A percentile compares a stretch with the other conserved stretches of the same genome.
Conservation (phyloP, 257 asterid species). For the Haberlea rhodopensis region DNA sequence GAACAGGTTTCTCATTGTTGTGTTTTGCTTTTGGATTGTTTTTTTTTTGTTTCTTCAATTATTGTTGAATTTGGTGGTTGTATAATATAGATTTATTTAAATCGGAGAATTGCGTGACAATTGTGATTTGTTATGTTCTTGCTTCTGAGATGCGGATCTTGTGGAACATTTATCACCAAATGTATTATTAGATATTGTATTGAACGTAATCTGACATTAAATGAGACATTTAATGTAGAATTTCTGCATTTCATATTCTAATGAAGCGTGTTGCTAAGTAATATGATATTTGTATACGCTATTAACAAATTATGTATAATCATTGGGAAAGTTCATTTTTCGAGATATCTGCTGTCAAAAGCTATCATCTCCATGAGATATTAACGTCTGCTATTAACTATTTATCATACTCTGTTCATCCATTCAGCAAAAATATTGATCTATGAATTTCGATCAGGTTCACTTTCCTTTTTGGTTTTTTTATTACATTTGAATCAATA, state of each 20-base stretch:
- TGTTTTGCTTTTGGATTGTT: neutral
- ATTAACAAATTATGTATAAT: neutral
- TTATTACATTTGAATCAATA: neutral
- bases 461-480: neutral
- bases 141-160: slow-evolving; percentile 23
- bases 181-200: slow-evolving; percentile 14
- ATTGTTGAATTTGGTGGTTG: neutral
- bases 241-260: neutral
- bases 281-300: too few species aligned
- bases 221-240: neutral
- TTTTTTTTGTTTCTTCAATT: neutral
- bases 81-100: slow-evolving; percentile 1
- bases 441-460: neutral
- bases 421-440: neutral
- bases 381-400: neutral
- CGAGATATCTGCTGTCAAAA: neutral
- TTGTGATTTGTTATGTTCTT: neutral
- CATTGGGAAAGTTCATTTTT: too few species aligned
- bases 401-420: neutral
- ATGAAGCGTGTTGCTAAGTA: neutral
- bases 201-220: neutral
- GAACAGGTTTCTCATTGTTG: neutral
- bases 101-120: neutral
- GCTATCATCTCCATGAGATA: neutral
- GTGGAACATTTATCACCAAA: slow-evolving; percentile 9